Percentiles rank a stretch among this genome's conserved stretches.
Evolutionary conservation across 805 yeast species (phyloP).

Genomic region (Barnettozyma salicaria): DNA sequence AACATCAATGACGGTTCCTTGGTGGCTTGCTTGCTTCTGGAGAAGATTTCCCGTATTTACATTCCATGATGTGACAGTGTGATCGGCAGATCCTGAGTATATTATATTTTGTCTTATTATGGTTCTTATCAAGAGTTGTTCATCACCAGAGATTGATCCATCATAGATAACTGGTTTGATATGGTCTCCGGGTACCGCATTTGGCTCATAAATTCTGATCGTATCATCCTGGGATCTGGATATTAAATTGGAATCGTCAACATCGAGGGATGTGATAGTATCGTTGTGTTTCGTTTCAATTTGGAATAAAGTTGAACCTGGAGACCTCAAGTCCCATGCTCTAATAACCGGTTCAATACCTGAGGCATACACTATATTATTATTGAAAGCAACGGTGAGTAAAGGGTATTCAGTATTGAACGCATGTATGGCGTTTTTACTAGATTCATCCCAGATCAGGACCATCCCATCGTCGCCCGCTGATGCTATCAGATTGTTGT

Average conservation of each 20-base stretch:
- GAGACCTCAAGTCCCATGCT: constrained; percentile 52
- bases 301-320: constrained; percentile 39
- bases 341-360: constrained; percentile 65
- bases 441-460: constrained; percentile 59
- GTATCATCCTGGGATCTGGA: constrained; percentile 54
- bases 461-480: constrained; percentile 64
- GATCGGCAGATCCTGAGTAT: constrained; percentile 60
- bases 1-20: constrained; percentile 55
- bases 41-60: constrained; percentile 41
- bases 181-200: constrained; percentile 30
- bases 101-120: constrained; percentile 36
- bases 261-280: constrained; percentile 50
- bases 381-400: constrained; percentile 43
- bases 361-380: constrained; percentile 43
- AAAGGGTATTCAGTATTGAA: constrained; percentile 53
- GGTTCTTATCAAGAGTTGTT: constrained; percentile 46
- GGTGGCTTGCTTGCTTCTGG: constrained; percentile 52
- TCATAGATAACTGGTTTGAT: constrained; percentile 43
- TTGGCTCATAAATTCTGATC: constrained; percentile 51
- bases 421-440: constrained; percentile 36
- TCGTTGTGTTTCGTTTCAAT: constrained; percentile 41
- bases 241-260: constrained; percentile 39
- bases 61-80: constrained; percentile 56
- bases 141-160: constrained; percentile 52
- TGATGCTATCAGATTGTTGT: constrained; percentile 37